Evolutionary conservation across 2,329 filamentous ascomycete species (phyloP), one percentile per base, ranked within the genome.

Genomic region (Cytospora leucostoma): DNA sequence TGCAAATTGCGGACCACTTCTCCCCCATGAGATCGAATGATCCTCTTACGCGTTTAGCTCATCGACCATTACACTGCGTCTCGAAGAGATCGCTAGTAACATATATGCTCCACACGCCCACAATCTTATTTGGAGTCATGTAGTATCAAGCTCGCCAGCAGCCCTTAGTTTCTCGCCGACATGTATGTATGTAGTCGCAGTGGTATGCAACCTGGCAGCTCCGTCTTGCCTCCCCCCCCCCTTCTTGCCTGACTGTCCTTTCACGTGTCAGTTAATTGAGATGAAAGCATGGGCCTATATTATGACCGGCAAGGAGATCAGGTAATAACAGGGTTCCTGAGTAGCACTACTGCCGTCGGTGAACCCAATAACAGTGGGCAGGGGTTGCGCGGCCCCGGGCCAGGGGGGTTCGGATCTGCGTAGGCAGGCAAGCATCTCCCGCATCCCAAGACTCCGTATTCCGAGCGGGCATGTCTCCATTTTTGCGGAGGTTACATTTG

Each of bases 401-500:
- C 56, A 59, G 32, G 57, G 57, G 57, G 27, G 40, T 32, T 52
- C 40, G 15, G 51, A 61, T 55, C 58, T 61, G 58, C 58, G 55
- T 33, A 32, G 19, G 32, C 58, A 55, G 58, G 58, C 50, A 44
- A 27, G 27, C 27, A n/a, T 19, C 35, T 44, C 40, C 40, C 40
- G 17, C 40, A n/a, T n/a, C 5, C 38, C 17, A 17, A 17, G 38
- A 40, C 38, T 44, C 58, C 58, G 58, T 61, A 61, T 61, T 52
- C 58, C 51, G 58, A 55, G 51, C 58, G 54, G 58, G 58, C 54
- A 51, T 49, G 58, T 40, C 51, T 61, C 58, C 38, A 61, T 40
- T 61, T 53, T 27, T 60, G 57, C 40, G 57, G 58, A 60, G 58
- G 58, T 47, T 60, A 51, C 58, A 60, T 60, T 50, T 11, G 49